These are phyloP conservation scores for Cucurbita moschata DNA, from an alignment of 306 rosid genomes.

Conservation along the genomic window DNA sequence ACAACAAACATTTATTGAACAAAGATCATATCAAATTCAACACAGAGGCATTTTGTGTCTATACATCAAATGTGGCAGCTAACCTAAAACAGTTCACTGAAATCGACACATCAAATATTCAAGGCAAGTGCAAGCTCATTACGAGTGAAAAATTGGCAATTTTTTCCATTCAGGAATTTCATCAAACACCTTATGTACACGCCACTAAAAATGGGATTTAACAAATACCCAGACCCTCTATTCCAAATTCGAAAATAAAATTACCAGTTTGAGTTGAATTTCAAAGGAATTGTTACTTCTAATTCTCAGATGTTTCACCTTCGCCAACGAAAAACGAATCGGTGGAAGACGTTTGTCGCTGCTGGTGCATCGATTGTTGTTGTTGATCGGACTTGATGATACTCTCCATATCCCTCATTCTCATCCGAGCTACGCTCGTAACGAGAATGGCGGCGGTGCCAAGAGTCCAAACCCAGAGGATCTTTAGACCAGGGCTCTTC, in stretches of 20 bases:
- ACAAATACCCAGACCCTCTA: background rate
- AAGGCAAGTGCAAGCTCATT: background rate
- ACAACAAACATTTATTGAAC: constrained; percentile 30
- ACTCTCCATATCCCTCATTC: constrained; percentile 40
- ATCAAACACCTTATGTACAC: constrained; percentile 27
- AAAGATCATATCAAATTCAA: background rate
- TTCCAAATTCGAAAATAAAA: background rate
- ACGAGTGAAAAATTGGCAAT: background rate
- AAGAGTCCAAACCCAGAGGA: constrained; percentile 80
- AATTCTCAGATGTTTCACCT: constrained; percentile 16
- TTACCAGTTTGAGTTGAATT: background rate
- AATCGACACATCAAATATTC: background rate
- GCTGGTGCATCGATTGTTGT: constrained; percentile 17
- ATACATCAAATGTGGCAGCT: background rate
- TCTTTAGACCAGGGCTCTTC: constrained; percentile 65
- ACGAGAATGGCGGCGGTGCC: constrained; percentile 85
- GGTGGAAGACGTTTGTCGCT: constrained; percentile 9
- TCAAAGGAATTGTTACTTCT: background rate
- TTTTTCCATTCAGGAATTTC: constrained; percentile 20
- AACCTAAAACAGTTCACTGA: background rate
- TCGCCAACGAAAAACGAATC: constrained; percentile 21
- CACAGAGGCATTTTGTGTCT: background rate
- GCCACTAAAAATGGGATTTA: background rate
- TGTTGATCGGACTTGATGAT: constrained; percentile 21
- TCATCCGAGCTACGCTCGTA: constrained; percentile 37